Evolutionary conservation across 345 rosid genomes (phyloP), one percentile per base, ranked within the genome.

Genomic region (Melaleuca quinquenervia): DNA sequence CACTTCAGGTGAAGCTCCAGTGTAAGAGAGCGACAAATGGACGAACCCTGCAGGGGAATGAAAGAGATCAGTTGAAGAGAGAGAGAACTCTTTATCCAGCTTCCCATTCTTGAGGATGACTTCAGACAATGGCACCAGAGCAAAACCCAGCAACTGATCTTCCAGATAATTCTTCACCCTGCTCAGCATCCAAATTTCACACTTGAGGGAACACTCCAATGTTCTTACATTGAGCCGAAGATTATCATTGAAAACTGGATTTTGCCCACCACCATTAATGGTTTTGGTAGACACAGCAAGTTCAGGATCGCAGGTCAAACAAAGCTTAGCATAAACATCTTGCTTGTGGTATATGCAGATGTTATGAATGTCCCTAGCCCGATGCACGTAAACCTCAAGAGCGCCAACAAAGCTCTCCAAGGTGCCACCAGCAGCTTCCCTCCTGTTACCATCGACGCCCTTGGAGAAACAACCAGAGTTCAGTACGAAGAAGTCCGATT

Each of bases 291-390:
- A 92, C 70, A 91, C 96, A 3, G 94, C 87, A 91, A 85, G 91
- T 83, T 95, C 96, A 27, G 99, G 99, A 85, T 96, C 95, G 87
- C 92, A 92, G 41, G 98, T 96, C 83, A 98, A 91, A 87, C 98
- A 95, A 90, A 96, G 91, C 96, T 95, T 98, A 82, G 99, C 99
- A 90, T 98, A 98, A 86, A 98, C 99, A 88, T 98, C 99, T 89
- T 98, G 99, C 92, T 98, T 98, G 89, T 98, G 99, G 94, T 98
- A 98, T 91, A 98, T 98, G 94, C 99, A 98, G 88, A 98, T 93
- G 94, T 98, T 98, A 5, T 98, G 99, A 85, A 98, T 96, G 88
- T 98, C 99, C 89, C 99, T 92, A 24, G 99, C 99, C 89, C 95
- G 96, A 89, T 96, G 98, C 32, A 98, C 86, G 90, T 86, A 92